Base-by-base conservation (phyloP, 768 basidiomycete genomes). In the Pulveroboletus sp. region DNA sequence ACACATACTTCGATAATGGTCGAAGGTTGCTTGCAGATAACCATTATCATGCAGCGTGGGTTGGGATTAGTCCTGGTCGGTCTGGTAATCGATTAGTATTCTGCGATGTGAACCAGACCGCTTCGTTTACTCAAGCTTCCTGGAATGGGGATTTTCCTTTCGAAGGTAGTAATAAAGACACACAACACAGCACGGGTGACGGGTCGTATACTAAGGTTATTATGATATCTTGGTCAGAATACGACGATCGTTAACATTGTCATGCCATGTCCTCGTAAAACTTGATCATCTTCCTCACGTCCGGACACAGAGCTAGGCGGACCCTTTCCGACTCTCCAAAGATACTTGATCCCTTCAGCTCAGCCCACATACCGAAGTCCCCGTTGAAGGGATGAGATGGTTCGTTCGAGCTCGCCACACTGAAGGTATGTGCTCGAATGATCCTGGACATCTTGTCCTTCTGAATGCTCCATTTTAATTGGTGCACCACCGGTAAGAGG, bases 381-480 rank as follows among this genome's bases (percentile, higher is more conserved):
- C 68, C 62, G 16, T 68, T 63, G 35, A 70, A 71, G 24, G 64
- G 62, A 25, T 48, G 49, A 4, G 61, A 53, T 2, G 50, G 34
- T 32, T 49, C 37, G 23, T 39, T 49, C 40, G 23, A n/a, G 41
- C 57, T 60, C 52, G 64, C 63, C 31, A 68, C 63, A 42, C 74
- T 70, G 32, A 44, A 58, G 13, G 53, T 62, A 39, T 63, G 57
- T 29, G 73, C 69, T 61, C 81, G 77, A 46, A 87, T 72, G 51
- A 77, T 64, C 62, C 74, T 77, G 5, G 86, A 79, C 23, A 87
- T 69, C 40, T 71, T 73, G 59, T 88, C 87, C 12, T 75, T 72
- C 58, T 82, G 80, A 40, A 87, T 64, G 33, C 77, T 81, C 85
- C 85, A 89, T 63, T 87, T 88, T 51, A 89, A 72, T 60, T 78